phyloP scores from a whole-genome alignment of 2,329 filamentous ascomycete species.

The Remersonia thermophila region DNA sequence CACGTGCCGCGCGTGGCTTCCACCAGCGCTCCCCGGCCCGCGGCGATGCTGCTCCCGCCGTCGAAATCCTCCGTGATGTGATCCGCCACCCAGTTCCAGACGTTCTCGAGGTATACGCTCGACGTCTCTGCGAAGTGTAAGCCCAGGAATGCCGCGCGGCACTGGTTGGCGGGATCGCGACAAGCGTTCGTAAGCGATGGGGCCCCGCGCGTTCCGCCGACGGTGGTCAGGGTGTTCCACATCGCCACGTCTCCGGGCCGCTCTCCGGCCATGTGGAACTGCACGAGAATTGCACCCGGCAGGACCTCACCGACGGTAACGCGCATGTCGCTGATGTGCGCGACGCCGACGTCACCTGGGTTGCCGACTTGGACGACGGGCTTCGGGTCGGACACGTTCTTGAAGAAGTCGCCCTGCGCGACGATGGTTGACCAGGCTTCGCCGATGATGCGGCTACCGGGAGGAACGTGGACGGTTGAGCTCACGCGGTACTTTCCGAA shows the following conservation, averaged over 20 bases:
- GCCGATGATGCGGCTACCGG: constrained; percentile 38
- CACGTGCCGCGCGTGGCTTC: constrained; percentile 35
- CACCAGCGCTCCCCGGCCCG: constrained; percentile 35
- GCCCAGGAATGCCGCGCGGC: constrained; percentile 33
- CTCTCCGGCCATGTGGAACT: constrained; percentile 26
- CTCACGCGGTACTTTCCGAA: constrained; percentile 42
- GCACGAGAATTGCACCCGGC: constrained; percentile 48
- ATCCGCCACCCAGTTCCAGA: constrained; percentile 42
- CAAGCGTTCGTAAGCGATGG: constrained; percentile 19
- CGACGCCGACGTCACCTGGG: constrained; percentile 42
- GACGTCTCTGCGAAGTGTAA: constrained; percentile 35
- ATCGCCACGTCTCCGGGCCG: constrained; percentile 33
- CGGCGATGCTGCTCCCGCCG: constrained; percentile 33
- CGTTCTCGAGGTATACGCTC: constrained; percentile 41
- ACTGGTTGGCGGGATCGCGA: constrained; percentile 23
- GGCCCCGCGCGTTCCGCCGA: constrained; percentile 26
- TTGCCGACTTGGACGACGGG: constrained; percentile 48
- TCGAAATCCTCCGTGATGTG: constrained; percentile 36
- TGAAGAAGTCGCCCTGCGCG: constrained; percentile 37
- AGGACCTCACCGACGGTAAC: constrained; percentile 49
- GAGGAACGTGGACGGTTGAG: constrained; percentile 37
- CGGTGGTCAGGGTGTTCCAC: constrained; percentile 29
- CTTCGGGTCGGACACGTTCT: constrained; percentile 37
- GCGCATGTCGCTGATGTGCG: constrained; percentile 55
- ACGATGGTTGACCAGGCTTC: constrained; percentile 41